Evolutionary conservation across 2,329 filamentous ascomycete species (phyloP).

Genomic region (Penicillium sp.): DNA sequence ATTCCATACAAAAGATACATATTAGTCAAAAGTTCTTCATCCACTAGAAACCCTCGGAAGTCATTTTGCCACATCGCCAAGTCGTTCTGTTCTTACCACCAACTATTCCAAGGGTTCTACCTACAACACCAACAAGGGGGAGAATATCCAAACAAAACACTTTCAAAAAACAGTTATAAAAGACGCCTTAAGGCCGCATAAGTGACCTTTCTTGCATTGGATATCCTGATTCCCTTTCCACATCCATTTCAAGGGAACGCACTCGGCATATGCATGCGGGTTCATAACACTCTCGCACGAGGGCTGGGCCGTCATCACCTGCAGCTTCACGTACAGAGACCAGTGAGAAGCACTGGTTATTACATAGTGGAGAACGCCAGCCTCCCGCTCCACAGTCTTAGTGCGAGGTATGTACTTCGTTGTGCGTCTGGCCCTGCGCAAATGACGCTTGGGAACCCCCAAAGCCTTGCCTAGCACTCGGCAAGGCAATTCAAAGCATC

Average conservation of each 20-base stretch:
- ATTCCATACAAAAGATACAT: too few relatives aligned
- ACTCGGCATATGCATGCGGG: background rate
- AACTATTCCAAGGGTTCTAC: too few relatives aligned
- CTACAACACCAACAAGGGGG: too few relatives aligned
- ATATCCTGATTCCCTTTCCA: background rate
- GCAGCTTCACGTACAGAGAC: background rate
- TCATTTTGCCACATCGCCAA: too few relatives aligned
- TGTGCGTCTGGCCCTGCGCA: background rate
- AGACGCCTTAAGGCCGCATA: too few relatives aligned
- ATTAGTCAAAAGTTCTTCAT: too few relatives aligned
- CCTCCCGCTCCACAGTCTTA: background rate
- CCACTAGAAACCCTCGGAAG: too few relatives aligned
- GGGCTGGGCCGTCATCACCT: background rate
- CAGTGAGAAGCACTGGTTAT: conserved; percentile 1
- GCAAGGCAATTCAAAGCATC: too few relatives aligned
- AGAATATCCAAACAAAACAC: too few relatives aligned
- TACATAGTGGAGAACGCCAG: conserved; percentile 6
- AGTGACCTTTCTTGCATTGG: too few relatives aligned
- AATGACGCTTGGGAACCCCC: background rate
- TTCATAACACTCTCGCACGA: background rate
- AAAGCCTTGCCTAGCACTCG: background rate
- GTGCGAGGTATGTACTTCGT: background rate
- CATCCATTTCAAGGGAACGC: background rate
- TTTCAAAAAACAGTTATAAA: too few relatives aligned
- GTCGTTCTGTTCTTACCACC: too few relatives aligned